Base-by-base conservation (phyloP, 1,139 yeast genomes). In the Kurtzmaniella quercitrusa region DNA sequence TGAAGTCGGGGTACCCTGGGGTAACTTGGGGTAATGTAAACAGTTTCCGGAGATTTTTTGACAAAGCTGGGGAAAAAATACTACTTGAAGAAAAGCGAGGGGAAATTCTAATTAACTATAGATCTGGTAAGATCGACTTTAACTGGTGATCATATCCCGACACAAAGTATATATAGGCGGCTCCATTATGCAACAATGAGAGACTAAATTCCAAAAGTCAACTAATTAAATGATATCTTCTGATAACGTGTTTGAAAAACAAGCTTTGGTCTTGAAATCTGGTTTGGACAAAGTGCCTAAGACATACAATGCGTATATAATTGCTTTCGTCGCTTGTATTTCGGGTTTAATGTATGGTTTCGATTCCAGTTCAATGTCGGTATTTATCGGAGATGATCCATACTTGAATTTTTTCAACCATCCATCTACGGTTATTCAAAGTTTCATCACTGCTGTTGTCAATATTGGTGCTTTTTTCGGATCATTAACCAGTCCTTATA, bases 271-370 rank as follows among this genome's bases (percentile, higher is more conserved):
- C 11, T n/a, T 43, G 25, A 66, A 66, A 46, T 53, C 47, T 34
- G 57, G 59, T 44, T 62, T 72, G 51, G 77, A 68, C 51, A 60
- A 50, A 39, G 53, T 62, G 39, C 80, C 79, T 25, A 75, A 74
- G 49, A 55, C 72, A 25, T 62, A 66, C 54, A 74, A 69, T 56
- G 68, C 73, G 27, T 62, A 61, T 44, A 55, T 69, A 38, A 75
- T 79, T 45, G 71, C 80, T 33, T 49, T 59, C 34, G 70, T 79
- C 41, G 66, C 85, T 31, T 70, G 80, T 52, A 54, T 79, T 8
- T 77, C 82, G n/a, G 87, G 85, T 36, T 64, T 78, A 58, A 70
- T 82, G 66, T 74, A 81, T 59, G 90, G 91, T 40, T 72, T 82
- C 51, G 91, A 84, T 62, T 79, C 82, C 38, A 79, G 86, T 0